Base-by-base conservation (phyloP, 495 filamentous ascomycete genomes). In the Trichocladium antarcticum region DNA sequence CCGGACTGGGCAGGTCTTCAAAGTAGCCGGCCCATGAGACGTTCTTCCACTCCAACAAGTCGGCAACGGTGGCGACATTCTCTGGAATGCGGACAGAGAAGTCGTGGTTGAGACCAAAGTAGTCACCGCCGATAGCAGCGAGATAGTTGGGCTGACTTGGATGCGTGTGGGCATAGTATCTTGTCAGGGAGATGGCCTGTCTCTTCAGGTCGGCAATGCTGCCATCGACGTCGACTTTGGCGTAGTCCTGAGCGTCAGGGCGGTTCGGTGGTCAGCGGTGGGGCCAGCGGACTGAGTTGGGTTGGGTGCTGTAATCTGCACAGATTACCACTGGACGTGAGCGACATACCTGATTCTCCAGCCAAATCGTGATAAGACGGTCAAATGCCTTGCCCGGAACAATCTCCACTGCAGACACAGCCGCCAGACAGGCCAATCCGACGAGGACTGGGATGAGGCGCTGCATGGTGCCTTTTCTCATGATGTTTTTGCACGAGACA, bases 81-180 rank as follows among this genome's bases (percentile, higher is more conserved):
- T 68, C 57, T 1, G 81, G 81, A 32, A 85, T 68, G 32, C 67
- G 67, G 37, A 75, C 66, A 51, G 73, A 75, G 16, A 74, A 68
- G 58, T 85, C 83, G 54, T 82, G 75, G 54, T 85, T 73, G 59
- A 83, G 65, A 29, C 82, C 83, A 58, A 84, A 86, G 52, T 76
- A 76, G 53, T 86, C 82, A 49, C 81, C 83, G 3, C 59, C 74
- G 11, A 79, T 72, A 24, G 78, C 71, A 20, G 82, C 78, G 38
- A 76, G 62, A 21, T 65, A 59, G 53, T 67, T 68, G 15, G 66
- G 64, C 59, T 69, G 69, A 54, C 64, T 68, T 0, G 78, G 78
- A 50, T 80, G 78, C 1, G 77, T 81, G 10, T 78, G 69, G 5
- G 68, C 75, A 58, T 73, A 77, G 65, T 78, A 84, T 46, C 79